Conservation (phyloP, 495 filamentous ascomycete species). For the Beverwykella pulmonaria region DNA sequence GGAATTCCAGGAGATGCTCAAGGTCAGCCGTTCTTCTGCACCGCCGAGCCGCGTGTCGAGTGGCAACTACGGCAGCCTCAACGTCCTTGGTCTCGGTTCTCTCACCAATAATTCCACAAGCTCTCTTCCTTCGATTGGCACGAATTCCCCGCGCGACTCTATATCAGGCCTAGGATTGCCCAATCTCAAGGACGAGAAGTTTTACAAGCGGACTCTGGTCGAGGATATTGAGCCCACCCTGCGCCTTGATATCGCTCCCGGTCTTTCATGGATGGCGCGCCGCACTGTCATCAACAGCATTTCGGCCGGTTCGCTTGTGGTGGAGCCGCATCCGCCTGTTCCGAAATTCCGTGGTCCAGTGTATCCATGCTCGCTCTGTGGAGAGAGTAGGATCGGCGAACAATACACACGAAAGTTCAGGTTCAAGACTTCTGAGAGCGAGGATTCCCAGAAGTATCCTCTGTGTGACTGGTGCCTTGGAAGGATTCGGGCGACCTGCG, state of each 20-base stretch:
- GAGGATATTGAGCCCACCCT: slow-evolving; percentile 96
- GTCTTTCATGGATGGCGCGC: slow-evolving; percentile 88
- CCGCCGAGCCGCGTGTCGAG: slow-evolving; percentile 66
- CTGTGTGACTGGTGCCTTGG: slow-evolving; percentile 84
- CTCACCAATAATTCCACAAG: slow-evolving; percentile 44
- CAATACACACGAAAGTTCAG: slow-evolving; percentile 78
- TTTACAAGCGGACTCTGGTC: slow-evolving; percentile 82
- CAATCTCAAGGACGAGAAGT: slow-evolving; percentile 83
- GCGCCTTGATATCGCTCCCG: slow-evolving; percentile 83
- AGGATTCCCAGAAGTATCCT: slow-evolving; percentile 83
- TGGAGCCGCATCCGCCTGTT: slow-evolving; percentile 76
- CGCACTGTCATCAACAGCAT: slow-evolving; percentile 80
- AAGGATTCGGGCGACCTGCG: slow-evolving; percentile 83
- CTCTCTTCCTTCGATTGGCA: slow-evolving; percentile 42
- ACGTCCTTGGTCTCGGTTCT: slow-evolving; percentile 59
- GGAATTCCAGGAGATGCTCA: slow-evolving; percentile 80
- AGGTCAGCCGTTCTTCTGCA: slow-evolving; percentile 48
- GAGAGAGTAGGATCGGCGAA: slow-evolving; percentile 72
- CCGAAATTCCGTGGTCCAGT: slow-evolving; percentile 55
- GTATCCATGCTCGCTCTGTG: slow-evolving; percentile 84
- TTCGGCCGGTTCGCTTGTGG: slow-evolving; percentile 81
- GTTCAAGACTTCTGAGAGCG: slow-evolving; percentile 83
- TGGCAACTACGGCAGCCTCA: slow-evolving; percentile 67
- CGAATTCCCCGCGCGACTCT: slow-evolving; percentile 37
- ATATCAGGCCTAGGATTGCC: slow-evolving; percentile 32